phyloP scores from a whole-genome alignment of 345 rosid species.

The Linum lewisii region DNA sequence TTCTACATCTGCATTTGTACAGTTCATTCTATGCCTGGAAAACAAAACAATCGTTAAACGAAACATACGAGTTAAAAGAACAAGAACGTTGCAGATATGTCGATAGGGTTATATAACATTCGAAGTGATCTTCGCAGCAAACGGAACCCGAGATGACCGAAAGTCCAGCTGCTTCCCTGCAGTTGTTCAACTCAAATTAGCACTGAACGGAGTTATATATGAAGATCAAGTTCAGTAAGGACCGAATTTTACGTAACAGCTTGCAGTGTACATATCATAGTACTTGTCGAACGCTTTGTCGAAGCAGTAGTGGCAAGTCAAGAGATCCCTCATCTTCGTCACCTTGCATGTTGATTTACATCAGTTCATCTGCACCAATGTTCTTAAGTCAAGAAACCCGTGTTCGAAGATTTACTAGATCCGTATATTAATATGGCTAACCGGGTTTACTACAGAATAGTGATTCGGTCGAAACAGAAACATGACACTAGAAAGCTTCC shows the following conservation, averaged over 20 bases:
- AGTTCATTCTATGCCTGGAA: constrained; percentile 64
- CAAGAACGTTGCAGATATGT: background rate
- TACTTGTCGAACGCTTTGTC: constrained; percentile 63
- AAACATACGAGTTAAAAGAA: background rate
- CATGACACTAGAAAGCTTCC: no score
- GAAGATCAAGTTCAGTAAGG: background rate
- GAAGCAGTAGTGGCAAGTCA: constrained; percentile 60
- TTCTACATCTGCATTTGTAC: constrained; percentile 39
- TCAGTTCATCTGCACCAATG: constrained; percentile 63
- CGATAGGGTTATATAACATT: constrained; percentile 27
- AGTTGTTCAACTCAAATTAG: background rate
- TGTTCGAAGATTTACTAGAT: background rate
- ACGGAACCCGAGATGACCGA: constrained; percentile 49
- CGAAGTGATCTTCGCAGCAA: constrained; percentile 70
- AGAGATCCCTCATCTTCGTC: constrained; percentile 50
- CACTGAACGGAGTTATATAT: no score
- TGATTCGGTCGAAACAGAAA: background rate
- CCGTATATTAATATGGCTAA: background rate
- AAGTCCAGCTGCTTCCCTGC: constrained; percentile 51
- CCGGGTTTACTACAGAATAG: background rate
- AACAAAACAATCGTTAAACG: background rate
- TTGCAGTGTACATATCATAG: constrained; percentile 59
- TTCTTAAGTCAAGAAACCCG: background rate
- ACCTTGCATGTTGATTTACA: constrained; percentile 61
- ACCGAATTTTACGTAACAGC: constrained; percentile 33